Conservation (phyloP, 78 protist genomes). For the Dictyostelium purpureum region DNA sequence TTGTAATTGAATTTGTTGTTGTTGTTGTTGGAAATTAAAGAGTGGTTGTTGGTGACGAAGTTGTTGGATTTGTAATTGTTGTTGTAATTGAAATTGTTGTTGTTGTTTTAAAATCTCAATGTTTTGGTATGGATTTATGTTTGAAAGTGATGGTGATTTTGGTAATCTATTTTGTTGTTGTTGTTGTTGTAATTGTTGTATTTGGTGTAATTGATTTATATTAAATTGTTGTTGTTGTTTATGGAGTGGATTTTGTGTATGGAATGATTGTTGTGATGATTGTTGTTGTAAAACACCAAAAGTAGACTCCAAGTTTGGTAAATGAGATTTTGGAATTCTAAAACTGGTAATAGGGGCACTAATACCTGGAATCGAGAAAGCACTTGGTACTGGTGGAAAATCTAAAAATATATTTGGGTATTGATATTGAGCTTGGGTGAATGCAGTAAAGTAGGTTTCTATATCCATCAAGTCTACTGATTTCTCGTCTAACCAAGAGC, state of each 20-base stretch:
- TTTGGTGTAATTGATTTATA: neutral
- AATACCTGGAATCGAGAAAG: conserved; percentile 58
- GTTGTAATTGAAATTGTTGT: conserved; percentile 1
- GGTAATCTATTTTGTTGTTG: neutral
- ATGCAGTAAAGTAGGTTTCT: conserved; percentile 70
- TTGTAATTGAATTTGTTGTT: neutral
- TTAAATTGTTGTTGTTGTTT: neutral
- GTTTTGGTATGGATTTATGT: neutral
- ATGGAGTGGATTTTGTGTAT: neutral
- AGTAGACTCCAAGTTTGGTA: neutral
- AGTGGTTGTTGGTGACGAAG: neutral
- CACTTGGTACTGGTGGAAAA: conserved; percentile 29
- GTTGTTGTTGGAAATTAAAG: neutral
- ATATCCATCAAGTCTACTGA: conserved; percentile 67
- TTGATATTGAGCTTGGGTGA: conserved; percentile 57
- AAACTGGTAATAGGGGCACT: conserved; percentile 45
- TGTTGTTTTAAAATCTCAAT: neutral
- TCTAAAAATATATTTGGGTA: conserved; percentile 32
- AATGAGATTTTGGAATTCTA: conserved; percentile 48
- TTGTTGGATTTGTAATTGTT: neutral
- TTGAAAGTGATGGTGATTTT: neutral
- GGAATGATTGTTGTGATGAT: neutral
- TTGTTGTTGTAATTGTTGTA: neutral
- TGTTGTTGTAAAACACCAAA: neutral
- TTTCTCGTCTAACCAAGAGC: conserved; percentile 53